These are phyloP conservation scores for Psilocybe azurescens DNA, from an alignment of 768 basidiomycete genomes.

Conservation along the genomic window DNA sequence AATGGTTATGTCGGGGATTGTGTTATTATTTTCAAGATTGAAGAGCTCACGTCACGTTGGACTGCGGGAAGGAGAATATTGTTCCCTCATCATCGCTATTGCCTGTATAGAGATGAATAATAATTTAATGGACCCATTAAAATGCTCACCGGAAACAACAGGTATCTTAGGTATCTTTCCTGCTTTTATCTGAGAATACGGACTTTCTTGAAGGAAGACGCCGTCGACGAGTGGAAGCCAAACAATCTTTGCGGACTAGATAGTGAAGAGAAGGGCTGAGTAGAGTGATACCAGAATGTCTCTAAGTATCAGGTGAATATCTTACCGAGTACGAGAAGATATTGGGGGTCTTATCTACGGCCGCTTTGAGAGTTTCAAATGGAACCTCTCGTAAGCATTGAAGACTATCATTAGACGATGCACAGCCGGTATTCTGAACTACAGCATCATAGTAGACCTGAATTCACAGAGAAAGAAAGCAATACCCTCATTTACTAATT, in stretches of 20 bases:
- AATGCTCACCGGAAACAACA: constrained; percentile 40
- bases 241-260: constrained; percentile 34
- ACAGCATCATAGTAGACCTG: constrained; percentile 36
- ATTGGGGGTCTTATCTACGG: constrained; percentile 32
- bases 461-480: background rate
- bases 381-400: constrained; percentile 48
- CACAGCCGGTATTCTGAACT: constrained; percentile 42
- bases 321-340: constrained; percentile 22
- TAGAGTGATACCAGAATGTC: background rate
- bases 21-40: background rate
- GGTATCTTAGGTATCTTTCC: constrained; percentile 53
- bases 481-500: too few relatives aligned
- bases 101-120: constrained; percentile 27
- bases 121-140: background rate
- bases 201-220: constrained; percentile 45
- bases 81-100: constrained; percentile 53
- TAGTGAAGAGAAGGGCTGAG: background rate
- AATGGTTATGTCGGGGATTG: background rate
- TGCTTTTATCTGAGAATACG: constrained; percentile 42
- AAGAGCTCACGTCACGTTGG: constrained; percentile 46
- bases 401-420: constrained; percentile 38
- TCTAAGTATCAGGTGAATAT: background rate
- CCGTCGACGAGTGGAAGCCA: constrained; percentile 57
- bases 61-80: constrained; percentile 44
- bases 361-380: constrained; percentile 31